Evolutionary conservation across 2,329 filamentous ascomycete species (phyloP).

Genomic region (Thielaviopsis ethacetica): DNA sequence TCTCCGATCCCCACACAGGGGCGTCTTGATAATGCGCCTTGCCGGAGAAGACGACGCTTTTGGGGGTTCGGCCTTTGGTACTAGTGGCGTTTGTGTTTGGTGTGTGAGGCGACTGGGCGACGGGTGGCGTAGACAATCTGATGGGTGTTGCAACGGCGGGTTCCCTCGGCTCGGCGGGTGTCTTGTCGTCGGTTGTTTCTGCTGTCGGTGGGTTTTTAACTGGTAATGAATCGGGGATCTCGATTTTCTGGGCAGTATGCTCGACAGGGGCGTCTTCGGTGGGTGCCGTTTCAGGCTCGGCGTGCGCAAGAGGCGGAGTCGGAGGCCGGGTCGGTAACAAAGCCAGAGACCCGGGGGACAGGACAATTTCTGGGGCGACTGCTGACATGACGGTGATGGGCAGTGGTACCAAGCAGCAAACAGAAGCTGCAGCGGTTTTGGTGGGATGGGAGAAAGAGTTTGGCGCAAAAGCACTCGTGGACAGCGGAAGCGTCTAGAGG

Average conservation of each 20-base stretch:
- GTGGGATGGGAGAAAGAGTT: not conserved
- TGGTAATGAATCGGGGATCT: constrained; percentile 12
- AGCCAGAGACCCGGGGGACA: constrained; percentile 19
- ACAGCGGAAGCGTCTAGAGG: not conserved
- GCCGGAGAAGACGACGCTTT: constrained; percentile 41
- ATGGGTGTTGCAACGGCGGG: not conserved
- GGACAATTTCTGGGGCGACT: not conserved
- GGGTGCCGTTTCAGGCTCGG: constrained; percentile 21
- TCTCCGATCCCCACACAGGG: constrained; percentile 27
- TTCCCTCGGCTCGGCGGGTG: not conserved
- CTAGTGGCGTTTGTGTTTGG: constrained; percentile 25
- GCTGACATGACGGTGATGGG: constrained; percentile 1
- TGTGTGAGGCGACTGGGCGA: constrained; percentile 27
- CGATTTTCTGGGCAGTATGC: constrained; percentile 23
- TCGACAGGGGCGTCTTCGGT: constrained; percentile 22
- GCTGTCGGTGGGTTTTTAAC: not conserved
- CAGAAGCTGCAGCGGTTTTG: not conserved
- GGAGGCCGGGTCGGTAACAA: constrained; percentile 42
- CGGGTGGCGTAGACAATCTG: constrained; percentile 35
- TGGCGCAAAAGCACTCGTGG: not conserved
- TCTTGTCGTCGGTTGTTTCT: not conserved
- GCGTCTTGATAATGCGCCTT: constrained; percentile 41
- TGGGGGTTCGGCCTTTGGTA: constrained; percentile 29
- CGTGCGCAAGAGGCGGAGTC: constrained; percentile 47
- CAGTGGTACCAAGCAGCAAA: not conserved